These are phyloP conservation scores for Sonneratia caseolaris DNA, from an alignment of 345 rosid genomes.

Conservation along the genomic window DNA sequence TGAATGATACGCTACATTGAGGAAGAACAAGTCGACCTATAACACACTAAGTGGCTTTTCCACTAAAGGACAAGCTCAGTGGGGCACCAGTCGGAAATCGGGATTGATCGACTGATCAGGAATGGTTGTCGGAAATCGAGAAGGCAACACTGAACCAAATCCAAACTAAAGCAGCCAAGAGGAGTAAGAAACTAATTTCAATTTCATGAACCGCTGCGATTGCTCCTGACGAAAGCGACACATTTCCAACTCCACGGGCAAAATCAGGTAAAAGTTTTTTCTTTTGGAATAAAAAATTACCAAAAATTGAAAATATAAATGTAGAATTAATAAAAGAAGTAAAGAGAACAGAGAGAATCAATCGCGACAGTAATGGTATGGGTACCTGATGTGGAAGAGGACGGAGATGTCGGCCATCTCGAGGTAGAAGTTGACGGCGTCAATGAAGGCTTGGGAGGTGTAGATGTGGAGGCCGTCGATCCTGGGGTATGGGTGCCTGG, in stretches of 20 bases:
- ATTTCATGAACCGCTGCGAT: neutral
- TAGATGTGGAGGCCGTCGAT: slow-evolving; percentile 51
- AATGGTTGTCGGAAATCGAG: neutral
- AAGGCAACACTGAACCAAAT: neutral
- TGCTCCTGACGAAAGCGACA: neutral
- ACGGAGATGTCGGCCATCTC: slow-evolving; percentile 33
- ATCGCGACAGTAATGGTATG: neutral
- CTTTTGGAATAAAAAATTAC: neutral
- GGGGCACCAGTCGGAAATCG: neutral
- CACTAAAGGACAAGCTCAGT: neutral
- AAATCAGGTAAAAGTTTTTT: no score
- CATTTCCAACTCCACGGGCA: neutral
- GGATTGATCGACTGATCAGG: neutral
- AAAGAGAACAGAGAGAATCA: neutral
- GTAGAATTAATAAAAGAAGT: neutral
- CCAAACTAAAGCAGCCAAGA: neutral
- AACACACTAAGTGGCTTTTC: neutral
- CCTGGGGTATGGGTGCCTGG: slow-evolving; percentile 39
- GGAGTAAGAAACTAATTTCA: neutral
- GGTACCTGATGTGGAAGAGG: slow-evolving; percentile 43
- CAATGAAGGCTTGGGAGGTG: slow-evolving; percentile 48
- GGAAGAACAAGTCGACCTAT: neutral
- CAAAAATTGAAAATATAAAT: neutral
- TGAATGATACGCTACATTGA: neutral
- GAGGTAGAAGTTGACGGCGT: slow-evolving; percentile 45